These are phyloP conservation scores for Suillus fuscotomentosus DNA, from an alignment of 768 basidiomycete species.

Conservation along the genomic window DNA sequence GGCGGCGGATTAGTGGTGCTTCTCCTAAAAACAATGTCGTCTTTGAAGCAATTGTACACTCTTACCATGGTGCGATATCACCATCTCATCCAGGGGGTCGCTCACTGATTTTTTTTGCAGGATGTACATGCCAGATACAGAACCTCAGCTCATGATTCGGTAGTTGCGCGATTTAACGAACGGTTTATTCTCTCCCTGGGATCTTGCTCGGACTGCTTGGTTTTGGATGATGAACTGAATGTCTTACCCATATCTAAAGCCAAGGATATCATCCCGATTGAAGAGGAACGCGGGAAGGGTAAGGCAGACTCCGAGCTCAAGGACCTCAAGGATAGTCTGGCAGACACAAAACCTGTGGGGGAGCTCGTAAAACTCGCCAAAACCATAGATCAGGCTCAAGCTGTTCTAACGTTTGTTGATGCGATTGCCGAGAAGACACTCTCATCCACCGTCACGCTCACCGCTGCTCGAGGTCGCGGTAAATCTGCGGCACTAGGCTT, in stretches of 20 bases:
- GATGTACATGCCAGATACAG: slow-evolving; percentile 96
- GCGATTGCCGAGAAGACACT: slow-evolving; percentile 92
- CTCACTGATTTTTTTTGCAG: slow-evolving; percentile 37
- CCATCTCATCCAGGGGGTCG: not conserved
- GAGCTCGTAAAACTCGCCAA: slow-evolving; percentile 88
- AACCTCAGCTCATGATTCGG: slow-evolving; percentile 85
- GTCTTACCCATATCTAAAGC: slow-evolving; percentile 94
- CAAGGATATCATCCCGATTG: slow-evolving; percentile 81
- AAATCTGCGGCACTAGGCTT: slow-evolving; percentile 97
- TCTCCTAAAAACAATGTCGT: slow-evolving; percentile 93
- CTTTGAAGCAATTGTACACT: slow-evolving; percentile 85
- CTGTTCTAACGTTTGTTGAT: slow-evolving; percentile 91
- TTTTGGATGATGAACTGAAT: slow-evolving; percentile 97
- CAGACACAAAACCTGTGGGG: slow-evolving; percentile 83
- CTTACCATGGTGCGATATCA: slow-evolving; percentile 69
- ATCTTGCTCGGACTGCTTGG: slow-evolving; percentile 87
- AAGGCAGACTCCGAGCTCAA: slow-evolving; percentile 65
- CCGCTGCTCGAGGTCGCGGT: slow-evolving; percentile 92
- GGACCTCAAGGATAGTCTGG: slow-evolving; percentile 73
- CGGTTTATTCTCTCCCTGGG: slow-evolving; percentile 97
- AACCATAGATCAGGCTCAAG: slow-evolving; percentile 93
- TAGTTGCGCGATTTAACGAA: slow-evolving; percentile 96
- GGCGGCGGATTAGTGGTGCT: slow-evolving; percentile 90
- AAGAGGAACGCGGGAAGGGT: slow-evolving; percentile 47
- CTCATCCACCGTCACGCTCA: slow-evolving; percentile 92